phyloP scores from a whole-genome alignment of 139 green algal species.

The Diplosphaera chodatii region DNA sequence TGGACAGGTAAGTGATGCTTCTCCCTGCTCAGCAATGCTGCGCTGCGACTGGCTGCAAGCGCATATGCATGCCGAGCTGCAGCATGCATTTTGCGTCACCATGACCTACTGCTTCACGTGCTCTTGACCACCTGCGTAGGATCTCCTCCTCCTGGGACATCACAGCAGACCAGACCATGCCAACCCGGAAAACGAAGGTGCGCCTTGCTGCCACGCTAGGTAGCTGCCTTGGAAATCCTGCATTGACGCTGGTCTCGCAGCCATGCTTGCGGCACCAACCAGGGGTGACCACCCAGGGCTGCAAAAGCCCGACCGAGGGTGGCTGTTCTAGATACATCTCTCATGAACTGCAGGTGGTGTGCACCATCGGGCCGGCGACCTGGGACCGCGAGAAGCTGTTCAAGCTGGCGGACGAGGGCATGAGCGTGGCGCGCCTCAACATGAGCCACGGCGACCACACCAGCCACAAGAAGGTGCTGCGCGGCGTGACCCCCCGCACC shows the following conservation, averaged over 20 bases:
- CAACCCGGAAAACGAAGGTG: slow-evolving; percentile 23
- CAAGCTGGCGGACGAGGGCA: slow-evolving; percentile 57
- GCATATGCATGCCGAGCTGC: too few relatives aligned
- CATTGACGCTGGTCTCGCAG: too few relatives aligned
- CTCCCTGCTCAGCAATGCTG: neutral
- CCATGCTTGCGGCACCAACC: neutral
- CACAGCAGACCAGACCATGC: neutral
- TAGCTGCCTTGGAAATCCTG: neutral
- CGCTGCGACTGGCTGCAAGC: neutral
- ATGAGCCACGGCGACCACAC: slow-evolving; percentile 76
- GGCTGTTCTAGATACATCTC: too few relatives aligned
- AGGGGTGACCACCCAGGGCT: too few relatives aligned
- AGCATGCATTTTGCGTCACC: too few relatives aligned
- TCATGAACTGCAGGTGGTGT: slow-evolving; percentile 45
- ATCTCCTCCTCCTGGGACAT: neutral
- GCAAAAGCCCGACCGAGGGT: too few relatives aligned
- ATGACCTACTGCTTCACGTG: neutral
- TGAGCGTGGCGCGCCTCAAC: slow-evolving; percentile 75
- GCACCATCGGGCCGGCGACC: slow-evolving; percentile 69
- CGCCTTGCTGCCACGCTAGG: neutral
- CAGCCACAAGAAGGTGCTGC: slow-evolving; percentile 38
- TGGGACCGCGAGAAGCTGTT: slow-evolving; percentile 52
- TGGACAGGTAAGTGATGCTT: neutral
- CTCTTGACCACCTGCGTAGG: neutral
- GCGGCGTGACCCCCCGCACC: too few relatives aligned